A percentile compares a stretch with the other conserved stretches of the same genome.
phyloP scores from a whole-genome alignment of 1,139 yeast genomes.

The Candida tunisiensis region DNA sequence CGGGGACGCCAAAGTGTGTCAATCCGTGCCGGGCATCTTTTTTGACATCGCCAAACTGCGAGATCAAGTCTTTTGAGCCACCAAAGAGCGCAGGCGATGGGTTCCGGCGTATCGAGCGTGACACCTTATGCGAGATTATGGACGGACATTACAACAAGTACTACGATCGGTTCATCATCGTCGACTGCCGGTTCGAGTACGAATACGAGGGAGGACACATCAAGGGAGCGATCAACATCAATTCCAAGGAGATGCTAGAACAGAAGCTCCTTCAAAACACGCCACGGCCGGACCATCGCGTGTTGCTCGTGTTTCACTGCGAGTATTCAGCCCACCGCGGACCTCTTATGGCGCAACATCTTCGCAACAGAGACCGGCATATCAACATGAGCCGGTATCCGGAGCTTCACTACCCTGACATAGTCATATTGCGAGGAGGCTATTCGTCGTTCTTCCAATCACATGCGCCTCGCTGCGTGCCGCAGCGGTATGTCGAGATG shows the following conservation, averaged over 20 bases:
- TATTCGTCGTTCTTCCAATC: constrained; percentile 59
- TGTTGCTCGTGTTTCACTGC: constrained; percentile 72
- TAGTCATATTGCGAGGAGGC: constrained; percentile 81
- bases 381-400: constrained; percentile 67
- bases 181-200: constrained; percentile 87
- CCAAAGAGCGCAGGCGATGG: constrained; percentile 40
- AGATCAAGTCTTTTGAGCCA: constrained; percentile 13
- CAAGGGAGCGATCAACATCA: constrained; percentile 61
- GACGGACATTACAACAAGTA: constrained; percentile 34
- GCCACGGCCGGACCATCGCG: constrained; percentile 2
- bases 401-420: constrained; percentile 66
- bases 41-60: constrained; percentile 9
- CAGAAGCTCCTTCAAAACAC: constrained; percentile 14
- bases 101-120: constrained; percentile 57
- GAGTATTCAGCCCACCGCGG: constrained; percentile 89
- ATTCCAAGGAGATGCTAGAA: constrained; percentile 54
- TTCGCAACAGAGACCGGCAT: constrained; percentile 69
- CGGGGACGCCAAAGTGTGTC: not conserved
- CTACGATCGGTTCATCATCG: constrained; percentile 44
- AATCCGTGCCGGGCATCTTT: constrained; percentile 2
- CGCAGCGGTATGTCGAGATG: constrained; percentile 79
- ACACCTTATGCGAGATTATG: constrained; percentile 45
- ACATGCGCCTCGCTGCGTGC: constrained; percentile 40
- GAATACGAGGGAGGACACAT: constrained; percentile 92
- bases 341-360: constrained; percentile 78